phyloP scores from a whole-genome alignment of 129 eudicot species.

The Helianthus annuus region HanXRQr2.0-SUNRISE NC_035448.2:3561653-3562152 shows the following conservation, averaged over 20 bases:
- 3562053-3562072: conserved; percentile 92
- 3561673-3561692: neutral
- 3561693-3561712: neutral
- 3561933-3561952: conserved; percentile 85
- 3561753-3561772: neutral
- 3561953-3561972: conserved; percentile 84
- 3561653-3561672: neutral
- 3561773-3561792: neutral
- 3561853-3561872: neutral
- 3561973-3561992: conserved; percentile 75
- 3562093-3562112: conserved; percentile 4
- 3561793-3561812: neutral
- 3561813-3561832: neutral
- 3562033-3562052: conserved; percentile 87
- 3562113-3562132: neutral
- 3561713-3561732: neutral
- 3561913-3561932: conserved; percentile 90
- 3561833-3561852: neutral
- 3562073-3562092: conserved; percentile 63
- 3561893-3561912: conserved; percentile 97
- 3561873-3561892: conserved; percentile 51
- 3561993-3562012: conserved; percentile 85
- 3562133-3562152: conserved; percentile 5
- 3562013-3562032: conserved; percentile 71
- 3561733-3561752: neutral